A percentile compares a stretch with the other conserved stretches of the same genome.
Conservation (phyloP, 495 filamentous ascomycete species). For the Daldinia concentrica region DNA sequence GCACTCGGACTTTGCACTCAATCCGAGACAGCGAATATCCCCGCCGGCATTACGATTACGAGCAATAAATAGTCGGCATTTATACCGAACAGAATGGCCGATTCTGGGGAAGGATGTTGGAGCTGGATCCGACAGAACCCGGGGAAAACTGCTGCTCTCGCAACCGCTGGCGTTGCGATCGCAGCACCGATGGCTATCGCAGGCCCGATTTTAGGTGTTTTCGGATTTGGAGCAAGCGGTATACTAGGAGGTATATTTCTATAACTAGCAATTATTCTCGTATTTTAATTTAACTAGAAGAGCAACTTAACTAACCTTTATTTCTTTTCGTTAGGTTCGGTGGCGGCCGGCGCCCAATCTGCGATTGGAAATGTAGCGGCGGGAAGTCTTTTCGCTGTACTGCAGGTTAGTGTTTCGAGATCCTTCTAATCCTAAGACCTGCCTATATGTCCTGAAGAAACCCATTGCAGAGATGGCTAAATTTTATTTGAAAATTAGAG, state of each 20-base stretch:
- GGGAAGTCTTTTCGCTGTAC: slow-evolving; percentile 27
- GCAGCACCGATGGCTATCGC: slow-evolving; percentile 9
- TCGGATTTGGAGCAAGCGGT: slow-evolving; percentile 21
- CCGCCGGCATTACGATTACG: neutral
- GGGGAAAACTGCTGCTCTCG: neutral
- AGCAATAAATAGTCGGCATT: neutral
- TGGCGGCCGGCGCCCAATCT: slow-evolving; percentile 35
- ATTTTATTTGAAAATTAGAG: slow-evolving; percentile 15
- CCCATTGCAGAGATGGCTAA: neutral
- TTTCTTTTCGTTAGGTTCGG: slow-evolving; percentile 18
- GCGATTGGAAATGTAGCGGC: slow-evolving; percentile 38
- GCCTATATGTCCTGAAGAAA: neutral
- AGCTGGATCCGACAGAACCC: slow-evolving; percentile 12
- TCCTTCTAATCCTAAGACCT: neutral
- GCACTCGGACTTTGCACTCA: neutral
- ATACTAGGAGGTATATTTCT: slow-evolving; percentile 13
- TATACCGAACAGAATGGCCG: neutral
- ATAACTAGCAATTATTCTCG: neutral
- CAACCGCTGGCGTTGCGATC: slow-evolving; percentile 1
- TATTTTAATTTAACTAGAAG: neutral
- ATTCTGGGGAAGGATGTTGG: neutral
- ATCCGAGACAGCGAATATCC: neutral
- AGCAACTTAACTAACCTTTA: neutral
- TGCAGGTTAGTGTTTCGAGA: slow-evolving; percentile 17
- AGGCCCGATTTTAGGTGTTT: slow-evolving; percentile 1